Conservation (phyloP, 2,329 filamentous ascomycete genomes). For the Diaporthe amygdali region DNA sequence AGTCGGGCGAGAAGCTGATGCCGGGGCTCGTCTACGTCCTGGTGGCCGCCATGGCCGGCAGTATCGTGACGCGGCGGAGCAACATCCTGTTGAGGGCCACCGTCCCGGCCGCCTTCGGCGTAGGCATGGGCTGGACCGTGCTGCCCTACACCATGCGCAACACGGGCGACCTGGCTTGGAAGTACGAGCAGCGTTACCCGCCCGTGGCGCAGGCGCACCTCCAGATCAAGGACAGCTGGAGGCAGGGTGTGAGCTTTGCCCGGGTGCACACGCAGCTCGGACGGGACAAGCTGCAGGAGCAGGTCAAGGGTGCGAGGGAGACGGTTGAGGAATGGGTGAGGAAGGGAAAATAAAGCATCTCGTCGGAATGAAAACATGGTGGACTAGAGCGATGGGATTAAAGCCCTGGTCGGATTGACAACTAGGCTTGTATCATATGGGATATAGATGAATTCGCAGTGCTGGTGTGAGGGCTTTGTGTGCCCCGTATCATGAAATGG, state of each 20-base stretch:
- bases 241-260: slow-evolving; percentile 74
- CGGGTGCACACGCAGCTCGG: slow-evolving; percentile 76
- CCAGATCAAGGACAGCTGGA: slow-evolving; percentile 69
- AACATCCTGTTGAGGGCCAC: slow-evolving; percentile 81
- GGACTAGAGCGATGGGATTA: not conserved
- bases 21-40: slow-evolving; percentile 91
- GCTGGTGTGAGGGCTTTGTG: not conserved
- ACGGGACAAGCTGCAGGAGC: slow-evolving; percentile 77
- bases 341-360: slow-evolving; percentile 75
- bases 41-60: slow-evolving; percentile 92
- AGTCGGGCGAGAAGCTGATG: slow-evolving; percentile 86
- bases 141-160: slow-evolving; percentile 91
- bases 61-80: slow-evolving; percentile 87
- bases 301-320: slow-evolving; percentile 77
- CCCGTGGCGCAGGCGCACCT: slow-evolving; percentile 83
- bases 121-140: slow-evolving; percentile 82
- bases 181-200: slow-evolving; percentile 89
- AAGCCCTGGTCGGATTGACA: not conserved
- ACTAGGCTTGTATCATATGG: slow-evolving; percentile 28
- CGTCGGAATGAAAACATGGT: not conserved
- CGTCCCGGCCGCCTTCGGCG: slow-evolving; percentile 78
- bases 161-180: slow-evolving; percentile 84
- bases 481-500: not conserved
- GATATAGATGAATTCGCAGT: slow-evolving; percentile 27
- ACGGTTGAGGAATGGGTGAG: slow-evolving; percentile 87